Evolutionary conservation across 345 rosid genomes (phyloP), one percentile per base, ranked within the genome.

Genomic region (Pugionium dolabratum): DNA sequence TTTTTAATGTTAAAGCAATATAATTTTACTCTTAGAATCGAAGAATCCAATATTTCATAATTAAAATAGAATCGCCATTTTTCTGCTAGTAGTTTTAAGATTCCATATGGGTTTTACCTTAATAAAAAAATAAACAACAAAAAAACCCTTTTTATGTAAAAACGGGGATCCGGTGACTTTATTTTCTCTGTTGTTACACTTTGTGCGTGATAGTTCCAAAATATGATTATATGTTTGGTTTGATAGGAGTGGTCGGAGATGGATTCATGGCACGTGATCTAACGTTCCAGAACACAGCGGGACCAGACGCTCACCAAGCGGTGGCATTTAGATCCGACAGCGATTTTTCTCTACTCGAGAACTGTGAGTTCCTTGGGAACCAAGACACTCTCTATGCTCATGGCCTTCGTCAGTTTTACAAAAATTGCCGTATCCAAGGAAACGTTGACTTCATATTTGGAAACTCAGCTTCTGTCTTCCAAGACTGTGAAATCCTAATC

Each of bases 401-500:
- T 58, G 68, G 90, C 0, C 97, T 94, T 34, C 96, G 96, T n/a
- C 97, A 94, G 53, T 85, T 74, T 75, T 90, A 88, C 80, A 90
- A 78, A 62, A 83, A 79, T 2, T 90, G 97, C 37, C 87, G 79
- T 34, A 90, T 94, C 26, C 81, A 82, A 70, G 99, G 99, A 61
- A 94, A 86, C 11, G 92, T 94, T 18, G 97, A 94, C 75, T 94
- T 90, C 87, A 86, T 94, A 31, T 94, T 94, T 8, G 97, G 99
- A 50, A 86, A 86, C 54, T 79, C 97, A 0, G 96, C 99, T 11
- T 66, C 99, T 6, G 51, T 88, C 3, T 94, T 94, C 64, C 83
- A 88, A 66, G 87, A 94, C 49, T 90, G 92, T 10, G 51, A 57
- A 9, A 83, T 90, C 67, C 37, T 84, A 30, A 56, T 90, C 7